A percentile compares a stretch with the other conserved stretches of the same genome.
These are phyloP conservation scores for Penicillium sp. DNA, from an alignment of 2,329 filamentous ascomycete genomes.

Conservation along the genomic window DNA sequence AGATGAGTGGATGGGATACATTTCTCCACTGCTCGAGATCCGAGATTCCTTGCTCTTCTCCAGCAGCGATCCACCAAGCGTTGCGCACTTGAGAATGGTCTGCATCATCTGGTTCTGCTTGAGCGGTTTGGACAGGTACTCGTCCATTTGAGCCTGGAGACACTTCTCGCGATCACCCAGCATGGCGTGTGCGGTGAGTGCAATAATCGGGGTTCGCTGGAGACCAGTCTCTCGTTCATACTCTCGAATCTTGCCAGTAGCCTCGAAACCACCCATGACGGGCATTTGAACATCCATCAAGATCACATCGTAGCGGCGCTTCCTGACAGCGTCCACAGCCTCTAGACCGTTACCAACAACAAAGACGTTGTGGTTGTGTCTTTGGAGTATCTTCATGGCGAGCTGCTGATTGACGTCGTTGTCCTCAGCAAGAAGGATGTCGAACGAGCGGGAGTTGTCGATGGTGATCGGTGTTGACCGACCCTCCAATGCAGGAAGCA, in stretches of 20 bases:
- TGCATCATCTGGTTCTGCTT: constrained; percentile 98
- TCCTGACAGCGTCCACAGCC: constrained; percentile 86
- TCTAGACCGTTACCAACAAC: constrained; percentile 95
- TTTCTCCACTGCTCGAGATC: constrained; percentile 40
- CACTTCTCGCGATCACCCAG: constrained; percentile 97
- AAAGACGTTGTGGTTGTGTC: constrained; percentile 68
- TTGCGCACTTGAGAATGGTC: constrained; percentile 94
- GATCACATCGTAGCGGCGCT: constrained; percentile 90
- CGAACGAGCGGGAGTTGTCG: constrained; percentile 91
- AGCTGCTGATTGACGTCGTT: constrained; percentile 96
- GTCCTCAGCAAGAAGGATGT: constrained; percentile 92
- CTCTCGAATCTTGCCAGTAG: constrained; percentile 92
- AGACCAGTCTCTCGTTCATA: constrained; percentile 80
- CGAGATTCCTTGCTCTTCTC: constrained; percentile 45
- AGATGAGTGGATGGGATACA: constrained; percentile 31
- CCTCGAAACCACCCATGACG: constrained; percentile 99
- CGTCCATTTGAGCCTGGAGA: constrained; percentile 98
- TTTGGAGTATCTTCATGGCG: constrained; percentile 94
- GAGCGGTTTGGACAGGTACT: constrained; percentile 93
- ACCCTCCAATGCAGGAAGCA: constrained; percentile 95
- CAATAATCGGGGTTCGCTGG: constrained; percentile 89
- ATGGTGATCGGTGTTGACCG: constrained; percentile 84
- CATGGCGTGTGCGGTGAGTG: constrained; percentile 96
- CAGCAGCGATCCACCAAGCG: constrained; percentile 60
- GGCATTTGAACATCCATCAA: constrained; percentile 99